Percentiles rank a stretch among this genome's conserved stretches.
Conservation (phyloP, 345 rosid genomes). For the Stellera chamaejasme region DNA sequence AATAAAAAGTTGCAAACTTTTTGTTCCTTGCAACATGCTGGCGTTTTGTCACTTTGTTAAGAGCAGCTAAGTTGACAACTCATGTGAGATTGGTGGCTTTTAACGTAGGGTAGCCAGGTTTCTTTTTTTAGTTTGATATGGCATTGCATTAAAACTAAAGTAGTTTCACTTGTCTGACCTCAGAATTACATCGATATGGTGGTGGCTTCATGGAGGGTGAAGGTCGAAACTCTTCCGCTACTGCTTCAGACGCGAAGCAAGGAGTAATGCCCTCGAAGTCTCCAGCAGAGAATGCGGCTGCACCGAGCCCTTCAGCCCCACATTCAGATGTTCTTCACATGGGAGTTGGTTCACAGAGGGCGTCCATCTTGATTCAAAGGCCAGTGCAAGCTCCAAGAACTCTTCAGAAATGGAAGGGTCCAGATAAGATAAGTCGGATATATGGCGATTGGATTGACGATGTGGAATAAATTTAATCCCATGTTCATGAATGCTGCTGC, state of each 20-base stretch:
- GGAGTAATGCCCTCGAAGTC: constrained; percentile 51
- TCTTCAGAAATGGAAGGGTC: constrained; percentile 96
- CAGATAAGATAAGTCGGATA: constrained; percentile 90
- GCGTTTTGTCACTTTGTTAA: too few species aligned
- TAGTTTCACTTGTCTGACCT: constrained; percentile 1
- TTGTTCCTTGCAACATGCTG: too few species aligned
- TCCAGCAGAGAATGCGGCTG: constrained; percentile 35
- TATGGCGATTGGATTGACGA: constrained; percentile 99
- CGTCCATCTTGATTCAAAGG: constrained; percentile 54
- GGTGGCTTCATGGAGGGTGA: constrained; percentile 70
- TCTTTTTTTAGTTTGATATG: too few species aligned
- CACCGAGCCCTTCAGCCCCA: constrained; percentile 40
- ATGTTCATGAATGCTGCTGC: constrained; percentile 10
- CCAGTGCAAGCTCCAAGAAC: constrained; percentile 58
- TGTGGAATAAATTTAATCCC: constrained; percentile 35
- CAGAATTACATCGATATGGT: constrained; percentile 90
- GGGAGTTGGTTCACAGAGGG: constrained; percentile 71
- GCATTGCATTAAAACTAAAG: too few species aligned
- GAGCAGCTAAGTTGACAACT: too few species aligned
- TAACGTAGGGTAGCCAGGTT: too few species aligned
- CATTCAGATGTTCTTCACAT: constrained; percentile 50
- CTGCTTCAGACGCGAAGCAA: constrained; percentile 49
- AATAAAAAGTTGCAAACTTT: too few species aligned
- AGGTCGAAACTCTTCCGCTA: constrained; percentile 41
- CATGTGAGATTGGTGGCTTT: too few species aligned